Conservation (phyloP, 2,329 filamentous ascomycete genomes). For the Didymosphaeria variabile region DNA sequence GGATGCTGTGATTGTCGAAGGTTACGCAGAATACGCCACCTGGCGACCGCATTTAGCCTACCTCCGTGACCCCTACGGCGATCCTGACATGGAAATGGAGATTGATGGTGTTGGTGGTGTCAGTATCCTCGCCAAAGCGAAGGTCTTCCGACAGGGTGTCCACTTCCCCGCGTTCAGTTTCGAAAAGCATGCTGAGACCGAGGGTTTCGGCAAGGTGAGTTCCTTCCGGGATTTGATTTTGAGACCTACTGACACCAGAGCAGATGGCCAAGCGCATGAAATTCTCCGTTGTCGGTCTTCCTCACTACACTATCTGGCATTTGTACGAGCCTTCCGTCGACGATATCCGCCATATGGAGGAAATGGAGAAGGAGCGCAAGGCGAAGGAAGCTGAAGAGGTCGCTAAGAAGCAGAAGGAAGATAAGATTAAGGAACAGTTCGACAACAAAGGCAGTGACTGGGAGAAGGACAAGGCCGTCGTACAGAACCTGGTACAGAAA, state of each 20-base stretch:
- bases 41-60: slow-evolving; percentile 98
- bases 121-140: slow-evolving; percentile 94
- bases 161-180: slow-evolving; percentile 99
- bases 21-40: slow-evolving; percentile 97
- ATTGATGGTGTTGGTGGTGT: slow-evolving; percentile 98
- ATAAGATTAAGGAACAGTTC: slow-evolving; percentile 84
- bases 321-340: slow-evolving; percentile 99
- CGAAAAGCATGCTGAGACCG: slow-evolving; percentile 97
- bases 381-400: slow-evolving; percentile 82
- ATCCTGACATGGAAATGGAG: slow-evolving; percentile 99
- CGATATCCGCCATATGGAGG: slow-evolving; percentile 97
- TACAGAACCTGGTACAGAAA: slow-evolving; percentile 72
- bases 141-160: slow-evolving; percentile 91
- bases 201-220: slow-evolving; percentile 94
- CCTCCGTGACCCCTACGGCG: slow-evolving; percentile 93
- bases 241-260: slow-evolving; percentile 34
- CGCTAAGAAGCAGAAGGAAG: slow-evolving; percentile 74
- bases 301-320: slow-evolving; percentile 99
- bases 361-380: slow-evolving; percentile 90
- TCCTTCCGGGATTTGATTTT: not conserved
- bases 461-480: slow-evolving; percentile 86
- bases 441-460: slow-evolving; percentile 80
- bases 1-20: slow-evolving; percentile 98
- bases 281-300: slow-evolving; percentile 92
- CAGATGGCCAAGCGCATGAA: slow-evolving; percentile 98